A percentile compares a stretch with the other conserved stretches of the same genome.
Conservation (phyloP, 768 basidiomycete species). For the Cystoderma amianthinum region DNA sequence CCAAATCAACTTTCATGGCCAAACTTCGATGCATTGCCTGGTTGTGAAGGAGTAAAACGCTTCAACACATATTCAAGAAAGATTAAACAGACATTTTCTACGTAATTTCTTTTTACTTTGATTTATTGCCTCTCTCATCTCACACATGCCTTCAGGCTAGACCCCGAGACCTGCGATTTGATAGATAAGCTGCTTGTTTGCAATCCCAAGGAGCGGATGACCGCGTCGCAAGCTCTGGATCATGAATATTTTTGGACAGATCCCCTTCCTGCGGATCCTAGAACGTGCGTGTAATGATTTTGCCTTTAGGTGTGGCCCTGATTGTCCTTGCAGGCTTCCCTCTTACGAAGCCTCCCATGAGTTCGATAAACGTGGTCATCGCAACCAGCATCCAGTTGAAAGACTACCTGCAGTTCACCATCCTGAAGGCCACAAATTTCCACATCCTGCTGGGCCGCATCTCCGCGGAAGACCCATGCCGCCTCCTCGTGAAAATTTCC, state of each 20-base stretch:
- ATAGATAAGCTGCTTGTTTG: constrained; percentile 77
- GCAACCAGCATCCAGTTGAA: too few species aligned
- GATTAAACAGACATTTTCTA: constrained; percentile 41
- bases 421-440: constrained; percentile 20
- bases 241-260: constrained; percentile 95
- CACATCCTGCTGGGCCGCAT: constrained; percentile 14
- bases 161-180: constrained; percentile 70
- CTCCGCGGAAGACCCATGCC: constrained; percentile 7
- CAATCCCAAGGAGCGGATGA: constrained; percentile 79
- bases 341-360: constrained; percentile 80
- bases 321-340: constrained; percentile 43
- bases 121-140: constrained; percentile 5
- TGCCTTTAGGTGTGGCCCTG: background rate
- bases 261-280: constrained; percentile 82
- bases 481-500: constrained; percentile 2
- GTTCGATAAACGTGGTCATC: constrained; percentile 68
- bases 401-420: too few species aligned
- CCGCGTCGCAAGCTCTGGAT: constrained; percentile 80
- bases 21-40: constrained; percentile 65
- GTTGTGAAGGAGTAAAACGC: constrained; percentile 72
- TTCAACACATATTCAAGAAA: constrained; percentile 48
- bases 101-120: background rate
- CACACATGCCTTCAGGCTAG: constrained; percentile 40
- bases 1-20: constrained; percentile 83
- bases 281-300: constrained; percentile 45